phyloP scores from a whole-genome alignment of 1,139 yeast species.

The Taphrina deformans region DNA sequence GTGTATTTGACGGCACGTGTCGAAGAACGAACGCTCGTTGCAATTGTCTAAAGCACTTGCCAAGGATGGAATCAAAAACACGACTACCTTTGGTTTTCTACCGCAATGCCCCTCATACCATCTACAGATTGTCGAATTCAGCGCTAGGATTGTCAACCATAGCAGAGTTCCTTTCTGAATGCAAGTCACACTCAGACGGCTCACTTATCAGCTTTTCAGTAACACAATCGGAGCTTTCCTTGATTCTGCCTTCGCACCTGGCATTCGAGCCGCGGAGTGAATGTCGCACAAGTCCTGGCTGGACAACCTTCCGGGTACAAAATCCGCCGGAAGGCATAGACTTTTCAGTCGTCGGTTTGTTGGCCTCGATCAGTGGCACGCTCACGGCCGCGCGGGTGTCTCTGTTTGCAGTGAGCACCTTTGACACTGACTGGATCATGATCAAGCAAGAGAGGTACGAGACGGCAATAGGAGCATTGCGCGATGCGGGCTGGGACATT shows the following conservation, averaged over 20 bases:
- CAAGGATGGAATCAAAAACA: not conserved
- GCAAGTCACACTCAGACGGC: not conserved
- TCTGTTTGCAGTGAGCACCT: slow-evolving; percentile 9
- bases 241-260: not conserved
- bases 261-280: not conserved
- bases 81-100: not conserved
- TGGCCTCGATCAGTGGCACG: not conserved
- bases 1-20: no score
- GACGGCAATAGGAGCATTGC: not conserved
- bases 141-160: not conserved
- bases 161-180: not conserved
- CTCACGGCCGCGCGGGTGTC: not conserved
- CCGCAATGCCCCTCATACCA: not conserved
- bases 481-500: not conserved
- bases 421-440: slow-evolving; percentile 19
- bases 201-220: not conserved
- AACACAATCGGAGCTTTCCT: not conserved
- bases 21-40: no score
- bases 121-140: not conserved
- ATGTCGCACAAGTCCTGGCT: not conserved
- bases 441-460: not conserved
- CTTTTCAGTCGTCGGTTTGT: slow-evolving; percentile 13
- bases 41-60: no score
- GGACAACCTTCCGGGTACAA: not conserved
- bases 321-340: slow-evolving; percentile 10